These are phyloP conservation scores for Hortaea sp. DNA, from an alignment of 2,329 filamentous ascomycete species.

Conservation along the genomic window DNA sequence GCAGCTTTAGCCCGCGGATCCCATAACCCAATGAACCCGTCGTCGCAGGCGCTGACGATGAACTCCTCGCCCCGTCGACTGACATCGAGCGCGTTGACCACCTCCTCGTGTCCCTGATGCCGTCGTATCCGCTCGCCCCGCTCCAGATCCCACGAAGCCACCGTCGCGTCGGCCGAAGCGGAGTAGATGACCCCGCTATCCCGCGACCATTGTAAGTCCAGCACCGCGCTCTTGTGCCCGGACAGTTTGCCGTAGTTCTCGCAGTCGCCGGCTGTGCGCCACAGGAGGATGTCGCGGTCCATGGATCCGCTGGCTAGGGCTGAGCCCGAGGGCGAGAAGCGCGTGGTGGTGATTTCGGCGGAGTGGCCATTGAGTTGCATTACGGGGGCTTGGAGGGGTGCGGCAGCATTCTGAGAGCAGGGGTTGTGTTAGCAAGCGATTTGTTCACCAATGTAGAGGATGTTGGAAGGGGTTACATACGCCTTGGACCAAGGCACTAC, in stretches of 20 bases:
- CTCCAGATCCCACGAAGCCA: slow-evolving; percentile 94
- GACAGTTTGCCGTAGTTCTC: slow-evolving; percentile 86
- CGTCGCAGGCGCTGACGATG: slow-evolving; percentile 83
- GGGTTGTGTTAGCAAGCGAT: too few relatives aligned
- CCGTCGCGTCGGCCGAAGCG: slow-evolving; percentile 83
- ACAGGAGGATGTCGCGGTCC: slow-evolving; percentile 89
- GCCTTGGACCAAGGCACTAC: slow-evolving; percentile 52
- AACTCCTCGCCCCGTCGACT: slow-evolving; percentile 85
- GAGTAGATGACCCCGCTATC: slow-evolving; percentile 87
- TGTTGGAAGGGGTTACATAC: slow-evolving; percentile 44
- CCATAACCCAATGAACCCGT: slow-evolving; percentile 91
- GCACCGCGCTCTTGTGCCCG: slow-evolving; percentile 81
- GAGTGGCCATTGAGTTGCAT: slow-evolving; percentile 75
- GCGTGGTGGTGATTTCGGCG: slow-evolving; percentile 81
- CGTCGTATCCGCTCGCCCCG: slow-evolving; percentile 83
- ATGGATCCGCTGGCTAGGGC: slow-evolving; percentile 90
- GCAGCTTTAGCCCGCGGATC: slow-evolving; percentile 86
- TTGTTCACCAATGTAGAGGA: background rate
- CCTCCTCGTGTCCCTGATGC: slow-evolving; percentile 86
- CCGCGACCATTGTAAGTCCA: slow-evolving; percentile 93
- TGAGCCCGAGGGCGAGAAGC: slow-evolving; percentile 81
- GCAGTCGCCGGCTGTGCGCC: slow-evolving; percentile 85
- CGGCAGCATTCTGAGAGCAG: background rate
- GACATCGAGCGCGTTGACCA: slow-evolving; percentile 87
- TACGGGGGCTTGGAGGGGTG: slow-evolving; percentile 65